Evolutionary conservation across 2,329 filamentous ascomycete genomes (phyloP).

Genomic region (Torrubiella hemipterigena): DNA sequence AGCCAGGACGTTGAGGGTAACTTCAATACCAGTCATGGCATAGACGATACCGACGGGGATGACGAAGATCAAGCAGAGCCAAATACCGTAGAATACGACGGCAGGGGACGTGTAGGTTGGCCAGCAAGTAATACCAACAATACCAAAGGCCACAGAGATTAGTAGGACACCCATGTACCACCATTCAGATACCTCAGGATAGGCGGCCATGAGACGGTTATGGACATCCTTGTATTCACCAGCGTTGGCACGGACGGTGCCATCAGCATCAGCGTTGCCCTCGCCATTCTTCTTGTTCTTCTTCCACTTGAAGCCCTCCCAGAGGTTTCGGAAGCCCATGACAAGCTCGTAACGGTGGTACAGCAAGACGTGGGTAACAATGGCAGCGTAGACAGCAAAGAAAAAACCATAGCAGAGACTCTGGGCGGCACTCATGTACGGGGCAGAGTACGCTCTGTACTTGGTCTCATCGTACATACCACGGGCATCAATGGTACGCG

Average conservation of each 20-base stretch:
- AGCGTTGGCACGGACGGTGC: slow-evolving; percentile 16
- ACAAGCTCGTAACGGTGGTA: slow-evolving; percentile 18
- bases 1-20: slow-evolving; percentile 24
- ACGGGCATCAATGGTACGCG: slow-evolving; percentile 34
- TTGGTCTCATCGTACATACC: slow-evolving; percentile 37
- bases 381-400: slow-evolving; percentile 16
- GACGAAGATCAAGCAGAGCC: slow-evolving; percentile 21
- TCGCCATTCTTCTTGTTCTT: slow-evolving; percentile 8
- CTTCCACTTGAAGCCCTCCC: slow-evolving; percentile 11
- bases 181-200: slow-evolving; percentile 25
- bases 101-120: slow-evolving; percentile 22
- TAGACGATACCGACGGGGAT: slow-evolving; percentile 24
- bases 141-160: slow-evolving; percentile 14
- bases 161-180: slow-evolving; percentile 22
- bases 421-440: slow-evolving; percentile 12
- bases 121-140: slow-evolving; percentile 15
- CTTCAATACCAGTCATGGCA: slow-evolving; percentile 21
- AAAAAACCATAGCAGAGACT: slow-evolving; percentile 18
- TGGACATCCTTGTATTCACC: slow-evolving; percentile 21
- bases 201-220: slow-evolving; percentile 19
- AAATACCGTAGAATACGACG: slow-evolving; percentile 23
- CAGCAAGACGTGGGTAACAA: slow-evolving; percentile 17
- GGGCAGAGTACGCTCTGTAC: slow-evolving; percentile 33
- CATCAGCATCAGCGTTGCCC: slow-evolving; percentile 4
- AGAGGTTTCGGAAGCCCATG: slow-evolving; percentile 14